Evolutionary conservation across 352 stramenopile genomes (phyloP).

Genomic region (Phytophthora melonis): DNA sequence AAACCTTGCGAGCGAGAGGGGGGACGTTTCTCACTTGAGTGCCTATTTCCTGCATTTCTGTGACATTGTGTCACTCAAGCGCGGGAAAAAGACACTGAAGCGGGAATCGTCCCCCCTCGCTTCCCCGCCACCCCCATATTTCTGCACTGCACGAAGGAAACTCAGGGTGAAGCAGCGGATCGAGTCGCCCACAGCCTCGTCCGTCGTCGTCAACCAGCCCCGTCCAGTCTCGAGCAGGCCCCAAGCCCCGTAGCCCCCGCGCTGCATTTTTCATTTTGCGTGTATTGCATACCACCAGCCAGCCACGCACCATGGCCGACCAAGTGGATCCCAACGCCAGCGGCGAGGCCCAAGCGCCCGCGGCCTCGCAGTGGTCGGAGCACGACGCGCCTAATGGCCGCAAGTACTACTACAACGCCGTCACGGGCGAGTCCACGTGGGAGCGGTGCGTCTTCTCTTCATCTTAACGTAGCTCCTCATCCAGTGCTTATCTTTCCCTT

Average conservation of each 20-base stretch:
- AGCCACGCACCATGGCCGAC: slow-evolving; percentile 61
- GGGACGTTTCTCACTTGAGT: slow-evolving; percentile 22
- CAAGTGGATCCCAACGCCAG: slow-evolving; percentile 60
- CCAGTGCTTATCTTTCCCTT: neutral
- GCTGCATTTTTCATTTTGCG: slow-evolving; percentile 64
- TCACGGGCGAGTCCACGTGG: slow-evolving; percentile 91
- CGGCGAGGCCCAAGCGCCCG: slow-evolving; percentile 46
- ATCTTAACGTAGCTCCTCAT: slow-evolving; percentile 1
- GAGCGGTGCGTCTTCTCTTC: slow-evolving; percentile 66
- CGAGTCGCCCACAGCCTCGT: slow-evolving; percentile 20
- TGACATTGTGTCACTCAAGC: slow-evolving; percentile 1
- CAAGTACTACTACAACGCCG: slow-evolving; percentile 94
- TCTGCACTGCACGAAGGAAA: slow-evolving; percentile 41
- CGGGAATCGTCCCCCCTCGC: slow-evolving; percentile 16
- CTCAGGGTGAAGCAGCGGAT: slow-evolving; percentile 20
- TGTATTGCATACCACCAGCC: slow-evolving; percentile 48
- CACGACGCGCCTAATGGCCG: slow-evolving; percentile 91
- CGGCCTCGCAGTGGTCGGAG: slow-evolving; percentile 84
- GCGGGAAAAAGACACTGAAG: too few relatives aligned
- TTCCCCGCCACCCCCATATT: slow-evolving; percentile 35
- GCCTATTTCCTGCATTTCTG: slow-evolving; percentile 9
- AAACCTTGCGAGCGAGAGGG: slow-evolving; percentile 21
- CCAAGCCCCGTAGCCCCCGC: slow-evolving; percentile 1
- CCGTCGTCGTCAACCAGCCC: slow-evolving; percentile 17
- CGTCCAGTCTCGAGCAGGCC: neutral